Evolutionary conservation across 495 filamentous ascomycete species (phyloP), one percentile per base, ranked within the genome.

Genomic region (Xylaria grammica): DNA sequence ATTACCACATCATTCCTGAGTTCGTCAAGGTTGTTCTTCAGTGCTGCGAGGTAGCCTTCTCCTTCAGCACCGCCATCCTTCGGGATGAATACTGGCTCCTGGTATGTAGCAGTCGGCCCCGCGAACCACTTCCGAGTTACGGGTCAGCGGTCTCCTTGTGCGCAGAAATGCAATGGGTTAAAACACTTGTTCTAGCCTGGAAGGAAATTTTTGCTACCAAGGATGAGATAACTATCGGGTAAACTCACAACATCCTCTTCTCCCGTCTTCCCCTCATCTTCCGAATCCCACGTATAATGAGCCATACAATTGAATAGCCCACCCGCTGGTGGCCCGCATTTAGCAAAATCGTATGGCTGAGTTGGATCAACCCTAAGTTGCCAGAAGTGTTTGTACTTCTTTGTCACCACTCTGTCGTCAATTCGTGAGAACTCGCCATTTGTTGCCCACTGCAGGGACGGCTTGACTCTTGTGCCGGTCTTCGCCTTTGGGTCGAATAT

Each of bases 391-490:
- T 74, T 69, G 68, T 88, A 85, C 5, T 72, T 71, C 60, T 80
- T 79, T 19, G 80, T 82, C 3, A 81, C 74, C 44, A 77, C 81
- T 1, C 85, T 80, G 61, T 87, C 86, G 66, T 88, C 86, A 62
- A 88, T 86, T 24, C 85, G 79, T 8, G 81, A 84, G 77, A 87
- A 87, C 69, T 88, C 86, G 22, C 84, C 83, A 55, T 78, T 82
- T 6, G 79, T 79, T 3, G 72, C 68, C 69, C 82, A 82, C 8
- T 77, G 58, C 22, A 75, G 0, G 1, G 73, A 57, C 17, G 79
- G 72, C 40, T 59, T 65, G 11, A 80, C 70, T 1, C 78, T 69
- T 19, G 73, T 72, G 22, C 79, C 72, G 2, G 77, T 74, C 34
- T 72, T 72, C 4, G 77, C 69, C 26, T 74, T 73, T 27, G 82